Conservation (phyloP, 176 grass and related monocot species). For the Bolboschoenus planiculmis region DNA sequence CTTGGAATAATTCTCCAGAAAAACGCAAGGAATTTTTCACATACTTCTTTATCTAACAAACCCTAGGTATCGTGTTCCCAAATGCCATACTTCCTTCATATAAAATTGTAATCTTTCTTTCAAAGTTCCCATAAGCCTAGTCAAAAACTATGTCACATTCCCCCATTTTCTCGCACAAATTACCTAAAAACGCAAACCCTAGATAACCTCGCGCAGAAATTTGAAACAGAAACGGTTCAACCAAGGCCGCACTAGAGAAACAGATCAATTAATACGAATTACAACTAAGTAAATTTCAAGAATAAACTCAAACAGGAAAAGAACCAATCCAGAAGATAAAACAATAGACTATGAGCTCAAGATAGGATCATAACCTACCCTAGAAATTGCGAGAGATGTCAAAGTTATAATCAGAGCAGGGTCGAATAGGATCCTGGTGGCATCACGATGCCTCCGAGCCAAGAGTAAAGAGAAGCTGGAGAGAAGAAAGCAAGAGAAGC, state of each 20-base stretch:
- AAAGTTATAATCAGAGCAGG: background rate
- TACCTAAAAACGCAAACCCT: slow-evolving; percentile 11
- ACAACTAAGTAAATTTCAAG: background rate
- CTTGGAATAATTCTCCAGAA: background rate
- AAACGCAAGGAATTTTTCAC: background rate
- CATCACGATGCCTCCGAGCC: background rate
- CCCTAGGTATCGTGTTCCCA: slow-evolving; percentile 8
- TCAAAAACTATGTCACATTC: background rate
- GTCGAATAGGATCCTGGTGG: background rate
- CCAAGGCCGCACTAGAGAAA: background rate
- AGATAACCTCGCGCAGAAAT: background rate
- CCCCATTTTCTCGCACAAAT: background rate
- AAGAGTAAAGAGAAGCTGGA: background rate
- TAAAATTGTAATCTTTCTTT: background rate
- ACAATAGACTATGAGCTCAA: background rate
- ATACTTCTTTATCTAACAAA: background rate
- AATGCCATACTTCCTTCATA: background rate
- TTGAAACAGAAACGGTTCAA: background rate
- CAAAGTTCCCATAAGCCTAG: background rate
- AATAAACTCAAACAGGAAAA: background rate
- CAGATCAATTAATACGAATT: slow-evolving; percentile 11
- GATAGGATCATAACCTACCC: background rate
- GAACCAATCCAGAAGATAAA: background rate
- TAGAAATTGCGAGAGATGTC: background rate
- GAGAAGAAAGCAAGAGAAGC: background rate